phyloP scores from a whole-genome alignment of 2,329 filamentous ascomycete genomes.

The Calonectria pauciramosa region DNA sequence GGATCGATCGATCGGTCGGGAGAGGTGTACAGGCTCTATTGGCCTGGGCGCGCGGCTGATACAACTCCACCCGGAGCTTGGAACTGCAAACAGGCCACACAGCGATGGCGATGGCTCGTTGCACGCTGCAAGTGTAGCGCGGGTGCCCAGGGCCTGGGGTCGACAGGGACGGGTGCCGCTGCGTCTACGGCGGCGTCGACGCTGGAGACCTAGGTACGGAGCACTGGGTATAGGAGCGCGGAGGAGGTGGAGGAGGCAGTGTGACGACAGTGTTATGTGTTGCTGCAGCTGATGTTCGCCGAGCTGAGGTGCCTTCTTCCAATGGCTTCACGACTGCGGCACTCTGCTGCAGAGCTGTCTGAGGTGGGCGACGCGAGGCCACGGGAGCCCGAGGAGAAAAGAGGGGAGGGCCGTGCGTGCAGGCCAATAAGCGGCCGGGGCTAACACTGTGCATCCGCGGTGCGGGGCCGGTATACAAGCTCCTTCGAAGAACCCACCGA shows the following conservation, averaged over 20 bases:
- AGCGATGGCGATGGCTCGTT: not conserved
- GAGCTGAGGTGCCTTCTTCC: not conserved
- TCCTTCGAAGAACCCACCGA: not conserved
- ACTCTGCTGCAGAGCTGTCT: slow-evolving; percentile 14
- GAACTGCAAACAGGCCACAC: not conserved
- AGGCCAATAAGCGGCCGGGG: slow-evolving; percentile 18
- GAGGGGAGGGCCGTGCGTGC: slow-evolving; percentile 29
- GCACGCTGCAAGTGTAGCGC: not conserved
- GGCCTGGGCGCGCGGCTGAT: slow-evolving; percentile 2
- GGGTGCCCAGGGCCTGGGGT: not conserved
- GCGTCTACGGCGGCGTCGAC: slow-evolving; percentile 1
- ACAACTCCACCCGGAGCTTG: not conserved
- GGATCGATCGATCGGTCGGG: slow-evolving; percentile 8
- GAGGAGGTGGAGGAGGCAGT: not conserved
- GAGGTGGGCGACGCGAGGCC: not conserved
- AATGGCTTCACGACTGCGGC: not conserved
- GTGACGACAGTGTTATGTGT: not conserved
- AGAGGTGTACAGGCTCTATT: slow-evolving; percentile 6
- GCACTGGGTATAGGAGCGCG: not conserved
- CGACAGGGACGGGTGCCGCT: not conserved
- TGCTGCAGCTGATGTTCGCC: slow-evolving; percentile 6
- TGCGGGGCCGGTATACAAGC: not conserved
- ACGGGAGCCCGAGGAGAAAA: not conserved
- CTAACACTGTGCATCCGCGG: slow-evolving; percentile 25
- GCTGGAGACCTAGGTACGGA: too few relatives aligned